Percentiles rank a stretch among this genome's conserved stretches.
These are phyloP conservation scores for Pleurotus ostreatus DNA, from an alignment of 768 basidiomycete genomes.

Conservation along the genomic window DNA sequence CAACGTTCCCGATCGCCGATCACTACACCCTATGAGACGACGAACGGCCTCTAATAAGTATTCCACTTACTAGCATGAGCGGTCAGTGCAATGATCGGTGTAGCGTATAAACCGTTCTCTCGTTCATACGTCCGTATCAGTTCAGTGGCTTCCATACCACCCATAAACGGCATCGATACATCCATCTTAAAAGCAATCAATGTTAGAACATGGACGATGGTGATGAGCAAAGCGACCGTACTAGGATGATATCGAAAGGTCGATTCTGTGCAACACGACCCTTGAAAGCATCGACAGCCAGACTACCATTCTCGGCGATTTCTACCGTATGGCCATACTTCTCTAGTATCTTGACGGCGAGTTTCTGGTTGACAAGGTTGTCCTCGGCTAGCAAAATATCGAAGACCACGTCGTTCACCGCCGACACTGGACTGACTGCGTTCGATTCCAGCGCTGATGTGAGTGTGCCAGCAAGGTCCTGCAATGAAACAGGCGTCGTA, in stretches of 20 bases:
- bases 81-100: slow-evolving; percentile 93
- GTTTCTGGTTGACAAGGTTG: slow-evolving; percentile 91
- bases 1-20: slow-evolving; percentile 39
- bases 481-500: slow-evolving; percentile 81
- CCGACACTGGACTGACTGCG: slow-evolving; percentile 84
- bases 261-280: slow-evolving; percentile 60
- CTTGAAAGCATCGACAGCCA: slow-evolving; percentile 91
- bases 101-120: slow-evolving; percentile 61
- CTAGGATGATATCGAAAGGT: slow-evolving; percentile 91
- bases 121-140: slow-evolving; percentile 83
- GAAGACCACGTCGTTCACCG: slow-evolving; percentile 80
- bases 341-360: slow-evolving; percentile 94
- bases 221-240: slow-evolving; percentile 34
- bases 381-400: slow-evolving; percentile 96
- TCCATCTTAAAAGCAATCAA: slow-evolving; percentile 68
- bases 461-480: slow-evolving; percentile 87
- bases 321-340: slow-evolving; percentile 93
- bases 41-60: neutral
- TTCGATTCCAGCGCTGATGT: slow-evolving; percentile 93
- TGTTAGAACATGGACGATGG: neutral
- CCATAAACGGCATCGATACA: slow-evolving; percentile 97
- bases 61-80: slow-evolving; percentile 85
- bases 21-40: slow-evolving; percentile 9
- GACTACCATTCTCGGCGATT: slow-evolving; percentile 93
- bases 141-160: slow-evolving; percentile 95